These are phyloP conservation scores for Huiozyma naganishii DNA, from an alignment of 805 yeast species.

Conservation along the genomic window DNA sequence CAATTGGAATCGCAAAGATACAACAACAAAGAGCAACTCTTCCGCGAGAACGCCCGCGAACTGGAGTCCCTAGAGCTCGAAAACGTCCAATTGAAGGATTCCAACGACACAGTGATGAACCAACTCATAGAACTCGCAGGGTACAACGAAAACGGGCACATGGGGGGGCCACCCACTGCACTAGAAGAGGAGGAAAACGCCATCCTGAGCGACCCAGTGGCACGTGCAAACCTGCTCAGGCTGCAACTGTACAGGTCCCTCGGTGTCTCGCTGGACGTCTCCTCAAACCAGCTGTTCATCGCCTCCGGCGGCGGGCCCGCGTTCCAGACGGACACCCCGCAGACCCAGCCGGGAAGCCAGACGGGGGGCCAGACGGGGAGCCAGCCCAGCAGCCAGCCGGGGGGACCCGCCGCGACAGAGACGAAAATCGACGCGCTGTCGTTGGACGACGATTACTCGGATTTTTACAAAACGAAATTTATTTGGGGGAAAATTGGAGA, in stretches of 20 bases:
- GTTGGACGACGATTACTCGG: constrained; percentile 44
- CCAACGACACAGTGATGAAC: constrained; percentile 12
- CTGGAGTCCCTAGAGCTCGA: constrained; percentile 16
- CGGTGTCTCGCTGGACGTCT: constrained; percentile 42
- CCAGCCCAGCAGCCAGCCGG: not conserved
- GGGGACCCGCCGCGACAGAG: constrained; percentile 30
- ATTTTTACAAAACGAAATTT: constrained; percentile 60
- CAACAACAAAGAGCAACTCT: constrained; percentile 7
- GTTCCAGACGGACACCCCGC: no score
- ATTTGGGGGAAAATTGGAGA: constrained; percentile 52
- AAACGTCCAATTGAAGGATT: constrained; percentile 12
- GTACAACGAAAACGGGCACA: not conserved
- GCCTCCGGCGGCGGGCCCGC: constrained; percentile 9
- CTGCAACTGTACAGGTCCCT: constrained; percentile 44
- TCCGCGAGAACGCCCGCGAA: constrained; percentile 15
- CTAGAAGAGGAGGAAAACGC: not conserved
- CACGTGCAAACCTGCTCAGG: not conserved
- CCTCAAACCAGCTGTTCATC: constrained; percentile 36
- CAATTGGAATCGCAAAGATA: constrained; percentile 10
- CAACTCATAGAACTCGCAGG: constrained; percentile 3
- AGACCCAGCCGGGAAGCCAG: no score
- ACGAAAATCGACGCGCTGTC: constrained; percentile 41
- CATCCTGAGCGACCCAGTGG: not conserved
- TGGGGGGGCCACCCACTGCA: not conserved
- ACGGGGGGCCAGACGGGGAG: no score